These are phyloP conservation scores for Bacidia rubella DNA, from an alignment of 495 filamentous ascomycete genomes.

Conservation along the genomic window DNA sequence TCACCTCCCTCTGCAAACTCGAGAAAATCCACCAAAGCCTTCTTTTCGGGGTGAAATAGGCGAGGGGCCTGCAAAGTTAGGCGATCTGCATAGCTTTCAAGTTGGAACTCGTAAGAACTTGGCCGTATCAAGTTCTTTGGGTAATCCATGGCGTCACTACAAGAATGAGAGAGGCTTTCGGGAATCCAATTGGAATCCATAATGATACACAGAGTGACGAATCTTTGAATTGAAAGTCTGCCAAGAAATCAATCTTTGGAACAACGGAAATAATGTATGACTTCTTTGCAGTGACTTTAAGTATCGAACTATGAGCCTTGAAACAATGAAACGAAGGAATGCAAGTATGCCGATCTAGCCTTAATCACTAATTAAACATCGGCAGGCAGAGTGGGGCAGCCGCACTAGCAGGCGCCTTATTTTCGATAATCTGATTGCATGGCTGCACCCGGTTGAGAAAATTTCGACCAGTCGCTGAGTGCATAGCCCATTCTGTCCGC, in stretches of 20 bases:
- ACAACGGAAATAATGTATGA: background rate
- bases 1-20: conserved; percentile 9
- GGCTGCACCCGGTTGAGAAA: background rate
- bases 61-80: conserved; percentile 8
- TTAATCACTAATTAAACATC: too few relatives aligned
- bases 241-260: background rate
- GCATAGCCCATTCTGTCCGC: background rate
- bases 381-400: background rate
- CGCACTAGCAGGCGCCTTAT: background rate
- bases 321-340: too few relatives aligned
- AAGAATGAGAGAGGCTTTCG: background rate
- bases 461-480: background rate
- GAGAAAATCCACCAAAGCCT: conserved; percentile 12
- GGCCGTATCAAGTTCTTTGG: conserved; percentile 10
- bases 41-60: conserved; percentile 11
- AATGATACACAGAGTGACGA: background rate
- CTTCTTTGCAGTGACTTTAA: background rate
- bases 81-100: conserved; percentile 4
- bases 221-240: background rate
- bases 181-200: background rate
- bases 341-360: too few relatives aligned
- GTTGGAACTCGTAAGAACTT: conserved; percentile 2
- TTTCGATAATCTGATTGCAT: background rate
- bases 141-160: conserved; percentile 7
- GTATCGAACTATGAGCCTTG: background rate